Base-by-base conservation (phyloP, 1,284 basidiomycete species). In the Melampsora abietis-canadensis region DNA sequence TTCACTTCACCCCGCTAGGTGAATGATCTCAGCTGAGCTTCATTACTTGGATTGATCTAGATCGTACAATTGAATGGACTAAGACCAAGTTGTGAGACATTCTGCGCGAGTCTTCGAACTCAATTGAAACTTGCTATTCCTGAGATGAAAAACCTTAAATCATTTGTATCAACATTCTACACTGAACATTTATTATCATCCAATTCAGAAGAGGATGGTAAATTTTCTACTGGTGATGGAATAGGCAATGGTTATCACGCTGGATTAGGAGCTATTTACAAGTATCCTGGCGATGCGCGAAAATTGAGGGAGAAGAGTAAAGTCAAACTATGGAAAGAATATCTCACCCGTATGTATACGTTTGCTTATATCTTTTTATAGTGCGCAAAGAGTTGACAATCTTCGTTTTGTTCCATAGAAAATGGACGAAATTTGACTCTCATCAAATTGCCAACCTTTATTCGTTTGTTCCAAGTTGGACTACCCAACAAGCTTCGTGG, bases 361-460 rank as follows among this genome's bases (percentile, higher is more conserved):
- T 24, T n/a, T 14, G 7, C 27, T 40, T 17, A 66, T 64, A 54
- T 57, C 51, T 10, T 21, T 21, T 21, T 57, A 57, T 8, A 12
- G 19, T 15, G 21, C 5, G 51, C 12, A 19, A 57, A 12, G 17
- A 21, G 12, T 14, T 57, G 14, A 57, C 51, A 14, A 5, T 57
- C 27, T 10, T 30, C 68, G 62, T 40, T 62, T 74, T 40, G 24
- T n/a, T 48, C 67, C 68, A 37, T 76, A 90, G 89, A 86, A 14
- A 92, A 94, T 79, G 92, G 92, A 21, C 90, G 93, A 44, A 93
- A 93, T 80, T 85, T 95, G 14, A 90, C 92, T 37, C 87, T 98
- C n/a, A 85, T 98, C 46, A 90, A 95, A 59, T 98, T 98, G 82
- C 96, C 96, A 0, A 92, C 96, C 81, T 95, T 94, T 81, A 95